Evolutionary conservation across 2,329 filamentous ascomycete species (phyloP).

Genomic region (Didymella pomorum): DNA sequence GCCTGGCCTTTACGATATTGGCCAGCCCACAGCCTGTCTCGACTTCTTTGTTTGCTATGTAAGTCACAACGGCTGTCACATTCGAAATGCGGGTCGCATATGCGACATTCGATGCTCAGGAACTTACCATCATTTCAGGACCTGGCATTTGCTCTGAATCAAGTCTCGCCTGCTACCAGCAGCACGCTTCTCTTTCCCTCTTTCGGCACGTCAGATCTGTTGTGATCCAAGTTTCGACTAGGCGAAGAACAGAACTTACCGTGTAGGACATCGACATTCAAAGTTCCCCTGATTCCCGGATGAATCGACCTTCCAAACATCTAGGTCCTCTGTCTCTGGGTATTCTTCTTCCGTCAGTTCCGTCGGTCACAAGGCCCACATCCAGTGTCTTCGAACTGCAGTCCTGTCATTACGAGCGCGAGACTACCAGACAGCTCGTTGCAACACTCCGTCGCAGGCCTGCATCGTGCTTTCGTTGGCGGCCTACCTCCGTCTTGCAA

Average conservation of each 20-base stretch:
- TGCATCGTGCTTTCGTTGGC: conserved; percentile 30
- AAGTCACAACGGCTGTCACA: conserved; percentile 45
- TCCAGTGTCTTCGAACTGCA: conserved; percentile 33
- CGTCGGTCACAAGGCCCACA: conserved; percentile 43
- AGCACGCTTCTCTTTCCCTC: conserved; percentile 38
- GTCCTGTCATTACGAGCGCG: conserved; percentile 29
- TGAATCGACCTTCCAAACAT: conserved; percentile 48
- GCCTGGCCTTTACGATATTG: conserved; percentile 38
- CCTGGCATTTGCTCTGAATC: conserved; percentile 49
- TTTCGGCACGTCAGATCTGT: conserved; percentile 42
- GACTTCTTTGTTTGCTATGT: conserved; percentile 49
- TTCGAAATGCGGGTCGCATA: conserved; percentile 42
- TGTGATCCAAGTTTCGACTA: conserved; percentile 38
- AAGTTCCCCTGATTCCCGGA: conserved; percentile 48
- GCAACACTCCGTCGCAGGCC: conserved; percentile 33
- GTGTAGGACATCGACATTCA: conserved; percentile 45
- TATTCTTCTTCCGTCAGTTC: conserved; percentile 35
- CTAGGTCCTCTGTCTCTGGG: conserved; percentile 46
- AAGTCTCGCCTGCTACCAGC: conserved; percentile 39
- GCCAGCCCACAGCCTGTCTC: conserved; percentile 43
- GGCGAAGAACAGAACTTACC: conserved; percentile 38
- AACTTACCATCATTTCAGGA: conserved; percentile 48
- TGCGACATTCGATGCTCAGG: conserved; percentile 43
- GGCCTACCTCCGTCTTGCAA: conserved; percentile 25
- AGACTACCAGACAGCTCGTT: conserved; percentile 30